Conservation (phyloP, 352 stramenopile species). For the Globisporangium spiculum region DNA sequence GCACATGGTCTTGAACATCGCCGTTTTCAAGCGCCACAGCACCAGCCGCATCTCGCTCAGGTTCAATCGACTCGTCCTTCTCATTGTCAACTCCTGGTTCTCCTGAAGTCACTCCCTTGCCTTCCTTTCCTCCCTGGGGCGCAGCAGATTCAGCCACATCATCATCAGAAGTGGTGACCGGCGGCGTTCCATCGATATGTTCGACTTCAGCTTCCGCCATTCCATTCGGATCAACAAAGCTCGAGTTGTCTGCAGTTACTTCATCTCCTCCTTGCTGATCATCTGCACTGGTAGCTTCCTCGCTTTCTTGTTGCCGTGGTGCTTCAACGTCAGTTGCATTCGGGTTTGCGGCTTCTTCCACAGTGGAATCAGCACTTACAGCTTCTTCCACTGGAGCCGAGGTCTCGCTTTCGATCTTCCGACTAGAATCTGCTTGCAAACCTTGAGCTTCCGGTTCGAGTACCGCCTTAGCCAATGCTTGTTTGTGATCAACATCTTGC, state of each 20-base stretch:
- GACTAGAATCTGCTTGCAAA: background rate
- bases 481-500: too few species aligned
- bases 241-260: background rate
- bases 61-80: background rate
- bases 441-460: background rate
- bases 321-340: background rate
- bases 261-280: background rate
- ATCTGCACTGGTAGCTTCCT: background rate
- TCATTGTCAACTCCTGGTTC: background rate
- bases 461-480: too few species aligned
- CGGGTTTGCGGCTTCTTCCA: background rate
- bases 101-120: background rate
- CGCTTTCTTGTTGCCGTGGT: background rate
- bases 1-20: background rate
- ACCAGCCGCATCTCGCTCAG: background rate
- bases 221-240: background rate
- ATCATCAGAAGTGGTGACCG: background rate
- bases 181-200: background rate
- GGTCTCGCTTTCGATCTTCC: background rate
- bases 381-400: background rate
- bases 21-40: background rate
- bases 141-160: background rate
- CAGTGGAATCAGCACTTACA: background rate
- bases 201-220: background rate
- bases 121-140: background rate